Evolutionary conservation across 306 rosid species (phyloP), one percentile per base, ranked within the genome.

Genomic region (Inga laurina): DNA sequence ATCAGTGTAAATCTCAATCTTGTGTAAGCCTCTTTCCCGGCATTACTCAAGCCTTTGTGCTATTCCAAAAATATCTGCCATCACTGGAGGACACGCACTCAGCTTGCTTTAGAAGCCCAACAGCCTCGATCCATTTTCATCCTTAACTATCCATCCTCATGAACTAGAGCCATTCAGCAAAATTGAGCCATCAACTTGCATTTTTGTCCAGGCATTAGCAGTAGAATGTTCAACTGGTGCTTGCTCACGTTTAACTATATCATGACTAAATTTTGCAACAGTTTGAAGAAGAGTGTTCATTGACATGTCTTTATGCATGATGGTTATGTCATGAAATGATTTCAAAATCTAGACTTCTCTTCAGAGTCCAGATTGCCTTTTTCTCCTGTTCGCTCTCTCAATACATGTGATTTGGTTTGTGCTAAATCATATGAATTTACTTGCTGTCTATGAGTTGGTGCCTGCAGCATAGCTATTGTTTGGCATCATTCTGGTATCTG

Each of bases 391-490:
- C 10, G 12, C 64, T 21, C 16, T 14, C 75, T 56, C 39, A 13
- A 72, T 68, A 43, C 37, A 3, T 30, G 56, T 78, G 46, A 81
- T 16, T 30, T 44, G 11, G 71, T 22, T 44, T 72, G 68, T 64
- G 57, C 72, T 56, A 62, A 48, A 48, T 81, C 41, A 48, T 52
- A 2, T 43, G 34, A 64, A 39, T 51, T 64, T 59, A 51, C 35
- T 46, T 22, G 30, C 34, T 35, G 37, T 51, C 56, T 83, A 18
- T 52, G 70, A 51, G 37, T 14, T 56, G 49, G 54, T 77, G 65
- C 79, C 51, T 37, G 45, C 44, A 61, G 46, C 45, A 70, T 24
- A 37, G 76, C 52, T 48, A 82, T 65, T 79, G 8, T 80, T 79
- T n/a, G 6, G 51, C 46, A 71, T 68, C 51, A 67, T 82, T 85